A percentile compares a stretch with the other conserved stretches of the same genome.
Evolutionary conservation across 2,329 filamentous ascomycete genomes (phyloP).

Genomic region (Penicillium sp.): DNA sequence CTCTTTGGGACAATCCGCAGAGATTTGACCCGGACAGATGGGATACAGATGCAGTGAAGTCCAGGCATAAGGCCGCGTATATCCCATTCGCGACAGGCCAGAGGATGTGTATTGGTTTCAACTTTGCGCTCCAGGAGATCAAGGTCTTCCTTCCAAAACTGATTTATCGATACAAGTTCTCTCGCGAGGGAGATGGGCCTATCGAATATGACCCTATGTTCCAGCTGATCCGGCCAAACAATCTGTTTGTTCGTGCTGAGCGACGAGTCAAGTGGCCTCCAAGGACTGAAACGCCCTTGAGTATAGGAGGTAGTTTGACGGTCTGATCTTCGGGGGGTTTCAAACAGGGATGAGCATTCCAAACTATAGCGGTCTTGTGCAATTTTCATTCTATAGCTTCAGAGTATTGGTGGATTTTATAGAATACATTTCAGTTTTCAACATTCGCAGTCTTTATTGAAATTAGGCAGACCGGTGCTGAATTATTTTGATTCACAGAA

Average conservation of each 20-base stretch:
- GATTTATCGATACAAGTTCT: constrained; percentile 64
- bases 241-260: constrained; percentile 33
- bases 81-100: constrained; percentile 65
- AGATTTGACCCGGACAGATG: constrained; percentile 67
- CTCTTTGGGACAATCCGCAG: constrained; percentile 63
- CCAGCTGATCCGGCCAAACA: constrained; percentile 36
- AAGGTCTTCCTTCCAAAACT: constrained; percentile 64
- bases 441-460: no score
- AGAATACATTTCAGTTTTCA: no score
- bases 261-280: constrained; percentile 26
- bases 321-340: background rate
- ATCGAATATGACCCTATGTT: constrained; percentile 49
- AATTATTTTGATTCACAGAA: no score
- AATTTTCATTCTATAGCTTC: background rate
- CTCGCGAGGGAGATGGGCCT: constrained; percentile 54
- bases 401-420: no score
- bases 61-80: constrained; percentile 59
- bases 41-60: constrained; percentile 59
- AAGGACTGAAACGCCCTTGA: constrained; percentile 6
- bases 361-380: background rate
- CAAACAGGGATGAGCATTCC: background rate
- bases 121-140: constrained; percentile 66
- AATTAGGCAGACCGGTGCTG: no score
- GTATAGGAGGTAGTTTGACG: background rate
- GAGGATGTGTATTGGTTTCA: constrained; percentile 68